Base-by-base conservation (phyloP, 192 early-diverging fungal species). In the Backusella circina region DNA sequence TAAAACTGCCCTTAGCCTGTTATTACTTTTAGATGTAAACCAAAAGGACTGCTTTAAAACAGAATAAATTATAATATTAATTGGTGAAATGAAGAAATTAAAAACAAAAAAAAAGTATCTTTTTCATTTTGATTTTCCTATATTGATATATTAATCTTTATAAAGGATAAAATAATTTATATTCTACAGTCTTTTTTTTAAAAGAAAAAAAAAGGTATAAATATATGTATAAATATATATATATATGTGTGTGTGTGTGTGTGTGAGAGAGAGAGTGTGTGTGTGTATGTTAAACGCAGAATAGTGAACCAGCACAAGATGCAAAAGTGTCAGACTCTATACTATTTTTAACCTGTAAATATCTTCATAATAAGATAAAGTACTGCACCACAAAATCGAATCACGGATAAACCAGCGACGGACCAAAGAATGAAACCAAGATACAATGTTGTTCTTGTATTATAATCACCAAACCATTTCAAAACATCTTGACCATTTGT, bases 341-440 rank as follows among this genome's bases (percentile, higher is more conserved):
- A 57, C 51, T 23, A 44, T 23, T 38, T 38, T 67, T 82, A 82
- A 33, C 88, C 88, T 30, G 84, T 84, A 65, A 89, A 79, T 15
- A 89, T 83, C 68, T 89, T 85, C 41, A 87, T 79, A n/a, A 95
- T 73, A 37, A 94, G 84, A 79, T 95, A 95, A 3, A 80, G 70
- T 54, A 81, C 80, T 32, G 86, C 81, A 28, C 94, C 94, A 28
- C 90, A 73, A 70, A 94, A 95, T 36, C 94, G 83, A 64, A 94
- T 80, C 1, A 82, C 76, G 7, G 92, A 85, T 44, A 95, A 77
- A 67, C 83, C 90, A 23, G 89, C 82, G 0, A 95, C 93, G 33
- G 90, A 90, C 86, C 90, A 95, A 54, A 96, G 89, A n/a, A 95
- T 89, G 77, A 93, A 92, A 8, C 79, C 86, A 64, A 90, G 73